These are phyloP conservation scores for Hyaloscypha hepaticicola DNA, from an alignment of 495 filamentous ascomycete genomes.

Conservation along the genomic window DNA sequence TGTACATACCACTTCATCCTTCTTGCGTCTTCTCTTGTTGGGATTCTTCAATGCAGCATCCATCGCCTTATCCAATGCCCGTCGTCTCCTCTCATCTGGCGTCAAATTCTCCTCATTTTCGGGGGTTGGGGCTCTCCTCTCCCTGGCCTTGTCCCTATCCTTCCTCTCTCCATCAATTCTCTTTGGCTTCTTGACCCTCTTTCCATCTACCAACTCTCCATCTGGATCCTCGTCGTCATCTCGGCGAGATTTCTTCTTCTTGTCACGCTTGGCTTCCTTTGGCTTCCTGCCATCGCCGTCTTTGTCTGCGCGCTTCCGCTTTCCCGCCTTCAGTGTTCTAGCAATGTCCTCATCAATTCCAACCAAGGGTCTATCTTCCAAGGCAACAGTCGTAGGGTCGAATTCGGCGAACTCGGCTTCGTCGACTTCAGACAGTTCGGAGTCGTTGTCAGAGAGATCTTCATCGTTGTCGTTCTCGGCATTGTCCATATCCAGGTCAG, in stretches of 20 bases:
- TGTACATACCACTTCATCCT: constrained; percentile 77
- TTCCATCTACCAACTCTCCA: constrained; percentile 56
- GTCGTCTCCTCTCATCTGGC: constrained; percentile 67
- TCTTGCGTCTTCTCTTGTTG: constrained; percentile 77
- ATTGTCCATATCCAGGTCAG: constrained; percentile 35
- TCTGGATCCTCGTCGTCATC: constrained; percentile 54
- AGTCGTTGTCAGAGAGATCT: constrained; percentile 71
- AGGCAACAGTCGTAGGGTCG: constrained; percentile 70
- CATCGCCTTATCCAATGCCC: constrained; percentile 81
- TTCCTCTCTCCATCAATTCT: constrained; percentile 38
- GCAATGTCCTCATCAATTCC: constrained; percentile 88
- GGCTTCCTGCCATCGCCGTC: constrained; percentile 64
- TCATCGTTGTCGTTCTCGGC: constrained; percentile 39
- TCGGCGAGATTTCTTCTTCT: constrained; percentile 62
- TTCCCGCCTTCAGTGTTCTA: constrained; percentile 65
- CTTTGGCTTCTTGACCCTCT: constrained; percentile 48
- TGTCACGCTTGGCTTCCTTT: constrained; percentile 72
- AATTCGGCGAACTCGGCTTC: constrained; percentile 93
- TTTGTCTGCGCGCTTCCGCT: constrained; percentile 72
- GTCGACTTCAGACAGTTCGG: constrained; percentile 91
- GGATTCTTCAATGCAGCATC: constrained; percentile 82
- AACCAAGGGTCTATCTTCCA: constrained; percentile 73
- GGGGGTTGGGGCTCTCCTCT: constrained; percentile 47
- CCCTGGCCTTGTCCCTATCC: constrained; percentile 42
- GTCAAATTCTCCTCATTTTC: constrained; percentile 66